Conservation (phyloP, 2,329 filamentous ascomycete genomes). For the Trichophyton verrucosum region DNA sequence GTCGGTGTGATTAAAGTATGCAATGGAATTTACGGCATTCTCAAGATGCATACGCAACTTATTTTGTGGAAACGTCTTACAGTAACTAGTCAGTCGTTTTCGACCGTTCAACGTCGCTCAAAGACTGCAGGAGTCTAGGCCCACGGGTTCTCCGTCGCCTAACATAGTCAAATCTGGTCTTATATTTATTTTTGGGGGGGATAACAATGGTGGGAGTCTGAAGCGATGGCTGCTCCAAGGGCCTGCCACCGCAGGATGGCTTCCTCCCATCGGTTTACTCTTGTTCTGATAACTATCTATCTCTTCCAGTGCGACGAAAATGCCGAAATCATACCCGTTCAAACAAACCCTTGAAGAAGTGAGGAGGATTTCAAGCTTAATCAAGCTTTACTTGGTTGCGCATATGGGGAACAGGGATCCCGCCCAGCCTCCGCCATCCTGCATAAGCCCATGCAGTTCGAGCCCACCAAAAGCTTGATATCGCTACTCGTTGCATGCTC, state of each 20-base stretch:
- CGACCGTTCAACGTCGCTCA: neutral
- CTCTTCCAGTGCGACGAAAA: neutral
- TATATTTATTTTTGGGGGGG: neutral
- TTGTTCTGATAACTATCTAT: neutral
- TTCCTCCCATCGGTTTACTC: neutral
- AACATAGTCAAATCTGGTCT: too few species aligned
- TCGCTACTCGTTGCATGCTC: neutral
- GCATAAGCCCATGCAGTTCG: constrained; percentile 1
- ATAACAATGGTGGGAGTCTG: neutral
- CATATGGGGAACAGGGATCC: neutral
- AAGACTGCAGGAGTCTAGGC: neutral
- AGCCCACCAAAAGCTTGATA: neutral
- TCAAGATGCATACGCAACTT: neutral
- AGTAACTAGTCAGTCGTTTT: neutral
- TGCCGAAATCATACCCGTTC: neutral
- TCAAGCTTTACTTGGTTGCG: constrained; percentile 2
- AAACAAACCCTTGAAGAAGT: neutral
- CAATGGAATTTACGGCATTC: neutral
- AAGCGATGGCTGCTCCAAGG: neutral
- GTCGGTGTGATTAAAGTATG: neutral
- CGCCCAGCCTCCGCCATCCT: neutral
- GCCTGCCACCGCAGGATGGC: neutral
- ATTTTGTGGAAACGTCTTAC: neutral
- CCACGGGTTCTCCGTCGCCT: neutral
- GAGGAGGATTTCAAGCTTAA: constrained; percentile 1